Evolutionary conservation across 2,329 filamentous ascomycete genomes (phyloP).

Genomic region (Beauveria scarabaeidicola): DNA sequence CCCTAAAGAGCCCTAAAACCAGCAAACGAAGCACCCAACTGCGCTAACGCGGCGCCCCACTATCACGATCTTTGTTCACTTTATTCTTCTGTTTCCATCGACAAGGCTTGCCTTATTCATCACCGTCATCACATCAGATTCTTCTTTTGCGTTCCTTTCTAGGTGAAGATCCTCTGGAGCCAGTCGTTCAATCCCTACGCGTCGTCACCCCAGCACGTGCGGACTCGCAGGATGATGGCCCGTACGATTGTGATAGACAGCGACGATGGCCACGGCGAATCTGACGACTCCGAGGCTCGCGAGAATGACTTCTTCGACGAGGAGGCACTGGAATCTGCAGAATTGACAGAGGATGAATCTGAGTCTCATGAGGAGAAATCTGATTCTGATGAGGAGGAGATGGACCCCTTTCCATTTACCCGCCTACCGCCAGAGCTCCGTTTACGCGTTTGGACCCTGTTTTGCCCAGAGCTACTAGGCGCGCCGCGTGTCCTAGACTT

Average conservation of each 20-base stretch:
- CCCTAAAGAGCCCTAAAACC: not conserved
- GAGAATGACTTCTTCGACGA: conserved; percentile 3
- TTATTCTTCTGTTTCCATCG: not conserved
- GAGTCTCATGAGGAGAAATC: conserved; percentile 1
- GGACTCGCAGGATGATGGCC: conserved; percentile 2
- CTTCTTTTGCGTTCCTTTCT: not conserved
- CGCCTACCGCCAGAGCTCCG: conserved; percentile 27
- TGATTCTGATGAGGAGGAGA: not conserved
- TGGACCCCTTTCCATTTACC: conserved; percentile 19
- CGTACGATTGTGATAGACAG: not conserved
- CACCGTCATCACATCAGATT: not conserved
- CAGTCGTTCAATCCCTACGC: too few species aligned
- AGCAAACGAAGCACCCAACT: not conserved
- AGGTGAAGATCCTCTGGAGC: not conserved
- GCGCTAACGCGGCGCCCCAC: not conserved
- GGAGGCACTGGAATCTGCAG: conserved; percentile 6
- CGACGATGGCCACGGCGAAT: not conserved
- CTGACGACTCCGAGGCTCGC: not conserved
- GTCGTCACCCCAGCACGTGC: not conserved
- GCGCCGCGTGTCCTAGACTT: conserved; percentile 23
- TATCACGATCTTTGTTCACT: not conserved
- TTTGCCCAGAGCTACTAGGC: conserved; percentile 22
- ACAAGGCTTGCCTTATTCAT: not conserved
- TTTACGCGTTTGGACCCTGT: conserved; percentile 24
- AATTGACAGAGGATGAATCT: not conserved